Evolutionary conservation across 179 eudicot genomes (phyloP).

Genomic region (Spergularia azorica): DNA sequence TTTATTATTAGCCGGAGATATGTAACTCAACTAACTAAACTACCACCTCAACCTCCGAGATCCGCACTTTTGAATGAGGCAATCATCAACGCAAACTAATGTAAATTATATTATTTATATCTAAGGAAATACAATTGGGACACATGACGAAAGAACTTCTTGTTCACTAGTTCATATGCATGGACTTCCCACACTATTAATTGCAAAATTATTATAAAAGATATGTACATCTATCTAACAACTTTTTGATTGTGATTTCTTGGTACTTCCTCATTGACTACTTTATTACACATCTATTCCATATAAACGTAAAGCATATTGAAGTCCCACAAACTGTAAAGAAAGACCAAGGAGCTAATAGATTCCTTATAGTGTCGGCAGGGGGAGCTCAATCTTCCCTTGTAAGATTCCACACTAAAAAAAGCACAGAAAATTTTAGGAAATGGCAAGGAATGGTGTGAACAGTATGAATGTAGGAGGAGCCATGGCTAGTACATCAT

Average conservation of each 20-base stretch:
- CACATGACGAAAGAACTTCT: background rate
- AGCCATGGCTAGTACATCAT: constrained; percentile 11
- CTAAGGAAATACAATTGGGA: too few species aligned
- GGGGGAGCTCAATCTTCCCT: background rate
- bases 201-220: too few species aligned
- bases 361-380: constrained; percentile 13
- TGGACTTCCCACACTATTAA: too few species aligned
- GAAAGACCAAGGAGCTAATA: constrained; percentile 1
- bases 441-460: background rate
- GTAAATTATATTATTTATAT: too few species aligned
- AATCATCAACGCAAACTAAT: too few species aligned
- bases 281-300: background rate
- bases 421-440: background rate
- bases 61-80: too few species aligned
- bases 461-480: background rate
- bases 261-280: too few species aligned
- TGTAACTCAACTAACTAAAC: too few species aligned
- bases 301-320: background rate
- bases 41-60: too few species aligned
- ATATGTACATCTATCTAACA: too few species aligned
- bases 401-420: background rate
- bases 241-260: too few species aligned
- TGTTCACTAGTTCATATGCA: background rate
- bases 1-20: too few species aligned
- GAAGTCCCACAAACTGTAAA: constrained; percentile 2